Evolutionary conservation across 2,329 filamentous ascomycete genomes (phyloP).

Genomic region (Fusarium miscanthi): DNA sequence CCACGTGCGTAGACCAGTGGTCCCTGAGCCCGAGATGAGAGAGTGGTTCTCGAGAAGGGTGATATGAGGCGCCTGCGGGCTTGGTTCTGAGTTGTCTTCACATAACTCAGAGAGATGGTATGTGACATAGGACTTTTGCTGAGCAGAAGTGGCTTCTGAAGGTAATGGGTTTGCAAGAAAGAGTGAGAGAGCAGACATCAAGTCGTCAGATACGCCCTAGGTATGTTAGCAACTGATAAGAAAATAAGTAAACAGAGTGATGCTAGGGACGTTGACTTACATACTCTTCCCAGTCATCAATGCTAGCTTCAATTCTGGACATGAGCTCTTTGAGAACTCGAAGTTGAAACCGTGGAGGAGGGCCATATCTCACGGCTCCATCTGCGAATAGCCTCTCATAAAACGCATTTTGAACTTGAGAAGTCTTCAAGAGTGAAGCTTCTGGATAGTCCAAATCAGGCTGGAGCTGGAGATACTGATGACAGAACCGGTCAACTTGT

Average conservation of each 20-base stretch:
- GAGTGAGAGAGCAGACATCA: constrained; percentile 75
- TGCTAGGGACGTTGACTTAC: constrained; percentile 64
- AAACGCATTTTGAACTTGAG: constrained; percentile 73
- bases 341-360: constrained; percentile 76
- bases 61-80: constrained; percentile 50
- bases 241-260: not conserved
- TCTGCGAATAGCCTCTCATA: constrained; percentile 75
- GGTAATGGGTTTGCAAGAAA: constrained; percentile 73
- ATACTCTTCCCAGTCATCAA: constrained; percentile 86
- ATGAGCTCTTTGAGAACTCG: constrained; percentile 80
- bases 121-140: constrained; percentile 79
- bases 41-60: constrained; percentile 76
- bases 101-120: constrained; percentile 64
- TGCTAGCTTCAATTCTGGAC: constrained; percentile 75
- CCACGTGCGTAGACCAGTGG: constrained; percentile 83
- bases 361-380: constrained; percentile 64
- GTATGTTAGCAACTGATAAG: constrained; percentile 38
- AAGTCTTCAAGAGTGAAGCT: constrained; percentile 65
- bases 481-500: constrained; percentile 66
- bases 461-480: constrained; percentile 84
- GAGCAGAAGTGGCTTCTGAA: constrained; percentile 73
- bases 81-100: constrained; percentile 5
- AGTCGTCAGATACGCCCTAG: constrained; percentile 85
- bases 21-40: constrained; percentile 76
- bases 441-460: constrained; percentile 72